Percentiles rank a stretch among this genome's conserved stretches.
Conservation (phyloP, 495 filamentous ascomycete genomes). For the Daldinia bambusicola region DNA sequence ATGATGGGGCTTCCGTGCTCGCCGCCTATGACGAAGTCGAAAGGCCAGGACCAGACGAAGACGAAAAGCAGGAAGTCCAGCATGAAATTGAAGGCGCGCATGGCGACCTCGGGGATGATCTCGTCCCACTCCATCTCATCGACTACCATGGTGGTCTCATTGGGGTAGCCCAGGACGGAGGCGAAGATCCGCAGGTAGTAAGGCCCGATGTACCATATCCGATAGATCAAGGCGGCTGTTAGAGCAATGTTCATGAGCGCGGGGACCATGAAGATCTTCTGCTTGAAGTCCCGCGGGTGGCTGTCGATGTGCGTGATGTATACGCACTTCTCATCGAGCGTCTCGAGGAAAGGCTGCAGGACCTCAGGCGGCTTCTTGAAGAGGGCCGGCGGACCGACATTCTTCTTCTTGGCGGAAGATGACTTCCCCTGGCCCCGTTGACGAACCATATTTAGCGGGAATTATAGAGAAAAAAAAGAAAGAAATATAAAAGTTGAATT, state of each 20-base stretch:
- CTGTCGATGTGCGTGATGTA: constrained; percentile 84
- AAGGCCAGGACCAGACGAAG: constrained; percentile 79
- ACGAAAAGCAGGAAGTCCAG: constrained; percentile 76
- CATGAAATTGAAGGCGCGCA: constrained; percentile 68
- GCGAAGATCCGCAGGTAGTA: constrained; percentile 72
- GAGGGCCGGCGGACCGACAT: constrained; percentile 61
- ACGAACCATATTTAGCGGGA: constrained; percentile 32
- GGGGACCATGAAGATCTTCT: constrained; percentile 79
- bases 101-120: constrained; percentile 59
- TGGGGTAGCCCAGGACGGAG: constrained; percentile 68
- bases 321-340: constrained; percentile 69
- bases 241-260: constrained; percentile 74
- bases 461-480: background rate
- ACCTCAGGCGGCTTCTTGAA: constrained; percentile 69
- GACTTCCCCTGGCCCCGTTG: constrained; percentile 39
- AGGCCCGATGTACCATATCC: constrained; percentile 68
- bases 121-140: constrained; percentile 60
- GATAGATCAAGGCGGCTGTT: constrained; percentile 65
- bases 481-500: background rate
- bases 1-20: constrained; percentile 64
- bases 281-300: constrained; percentile 71
- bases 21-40: constrained; percentile 70
- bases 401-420: constrained; percentile 33
- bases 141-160: constrained; percentile 67
- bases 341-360: constrained; percentile 69